Evolutionary conservation across 768 basidiomycete species (phyloP), one percentile per base, ranked within the genome.

Genomic region (Tephrocybe sp.): DNA sequence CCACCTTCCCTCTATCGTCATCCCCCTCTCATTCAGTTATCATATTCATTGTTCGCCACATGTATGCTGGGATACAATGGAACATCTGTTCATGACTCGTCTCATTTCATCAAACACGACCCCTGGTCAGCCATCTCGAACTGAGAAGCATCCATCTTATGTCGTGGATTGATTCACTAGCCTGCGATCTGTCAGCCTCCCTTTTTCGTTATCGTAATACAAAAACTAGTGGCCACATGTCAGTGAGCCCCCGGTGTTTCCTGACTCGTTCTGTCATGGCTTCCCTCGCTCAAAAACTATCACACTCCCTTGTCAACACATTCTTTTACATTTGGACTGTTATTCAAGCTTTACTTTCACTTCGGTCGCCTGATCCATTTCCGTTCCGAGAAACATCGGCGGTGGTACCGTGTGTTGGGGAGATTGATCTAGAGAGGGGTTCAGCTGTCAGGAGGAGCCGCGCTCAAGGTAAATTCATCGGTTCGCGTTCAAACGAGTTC

Each of bases 291-390:
- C 48, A 50, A 33, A 50, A 41, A 49, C 42, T 56, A 41, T 49
- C 22, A 19, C 57, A 37, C 47, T 58, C 57, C 21, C 56, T 58
- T 49, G 38, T 43, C 42, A 49, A 42, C 44, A 56, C 57, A 21
- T 46, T 58, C 57, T 51, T 56, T 58, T 56, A 58, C 53, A 21
- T 58, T 23, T 56, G 57, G 57, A 56, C 57, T 38, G 45, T 56
- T 49, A 49, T 58, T 21, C 41, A 51, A 49, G 57, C 57, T 49
- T 41, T 58, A 25, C 22, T 56, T 18, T 53, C 52, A 9, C 30
- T 58, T 21, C 51, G 57, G 33, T 53, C 54, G 13, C 43, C 57
- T 8, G 42, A 22, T 4, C 42, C 36, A 24, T 55, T 49, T 19
- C 57, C 51, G 7, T 52, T 47, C 39, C 34, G 45, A 13, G 54